Base-by-base conservation (phyloP, 805 yeast species). In the Metschnikowia borealis region DNA sequence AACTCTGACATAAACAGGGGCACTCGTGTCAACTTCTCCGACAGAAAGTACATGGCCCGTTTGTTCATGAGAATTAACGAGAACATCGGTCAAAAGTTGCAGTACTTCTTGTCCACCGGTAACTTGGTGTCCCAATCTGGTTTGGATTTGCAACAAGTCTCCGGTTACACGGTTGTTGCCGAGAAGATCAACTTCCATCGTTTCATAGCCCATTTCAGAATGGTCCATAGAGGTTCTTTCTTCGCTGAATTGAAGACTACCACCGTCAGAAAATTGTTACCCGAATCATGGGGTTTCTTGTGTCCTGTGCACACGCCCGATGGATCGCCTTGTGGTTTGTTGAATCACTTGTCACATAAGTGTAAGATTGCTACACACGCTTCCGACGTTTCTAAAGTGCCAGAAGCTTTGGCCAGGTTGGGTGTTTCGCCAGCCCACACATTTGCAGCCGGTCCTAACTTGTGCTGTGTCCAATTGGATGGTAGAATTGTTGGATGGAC, bases 261-360 rank as follows among this genome's bases (percentile, higher is more conserved):
- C 21, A 87, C 98, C 1, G 99, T 94, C 44, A 84, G 99, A 76
- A 94, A 94, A 69, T 76, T 94, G 62, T 79, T 94, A 51, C 99
- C 99, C 1, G 99, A 94, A 69, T 88, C 97, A 1, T 94, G 99
- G 99, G 99, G 99, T 3, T 94, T 94, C 80, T 73, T 94, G 61
- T 94, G 99, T 73, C 99, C 99, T 11, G 99, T 94, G 21, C 99
- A 94, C 70, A 94, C 99, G 13, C 99, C 99, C 5, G 99, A 94
- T 85, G 99, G 99, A 61, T 87, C 98, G 46, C 99, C 99, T 18
- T 94, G 99, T 83, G 99, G 99, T 75, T 78, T 94, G 67, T 76
- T 94, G 63, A 94, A 94, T 72, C 99, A 94, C 78, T 84, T 94
- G 74, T 86, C 98, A 8, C 97, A 94, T 73, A 90, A 89, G 70